Evolutionary conservation across 1,284 basidiomycete genomes (phyloP).

Genomic region (Schizopora paradoxa): DNA sequence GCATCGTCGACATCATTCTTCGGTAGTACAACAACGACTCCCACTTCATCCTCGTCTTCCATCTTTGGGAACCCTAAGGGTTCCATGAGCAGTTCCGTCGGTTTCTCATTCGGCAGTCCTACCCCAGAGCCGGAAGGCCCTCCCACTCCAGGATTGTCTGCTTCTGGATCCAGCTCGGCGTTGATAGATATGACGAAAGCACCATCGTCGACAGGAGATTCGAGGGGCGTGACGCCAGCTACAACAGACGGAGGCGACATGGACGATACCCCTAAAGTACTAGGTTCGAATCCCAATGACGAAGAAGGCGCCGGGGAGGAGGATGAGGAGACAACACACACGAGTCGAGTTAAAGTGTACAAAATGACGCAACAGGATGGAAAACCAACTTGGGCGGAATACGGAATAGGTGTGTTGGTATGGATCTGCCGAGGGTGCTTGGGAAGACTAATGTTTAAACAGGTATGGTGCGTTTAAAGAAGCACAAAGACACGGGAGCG

Average conservation of each 20-base stretch:
- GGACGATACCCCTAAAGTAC: constrained; percentile 23
- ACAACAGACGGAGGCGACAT: constrained; percentile 23
- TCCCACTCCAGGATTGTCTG: too few species aligned
- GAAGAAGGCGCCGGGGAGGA: constrained; percentile 79
- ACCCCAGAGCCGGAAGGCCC: constrained; percentile 29
- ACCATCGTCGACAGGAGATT: not conserved
- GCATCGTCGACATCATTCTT: constrained; percentile 6
- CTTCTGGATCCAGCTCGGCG: not conserved
- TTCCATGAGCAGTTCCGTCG: constrained; percentile 45
- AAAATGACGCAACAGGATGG: constrained; percentile 48
- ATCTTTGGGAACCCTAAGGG: constrained; percentile 31
- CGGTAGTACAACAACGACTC: not conserved
- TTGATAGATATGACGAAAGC: not conserved
- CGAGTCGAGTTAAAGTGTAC: constrained; percentile 59
- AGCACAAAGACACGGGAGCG: constrained; percentile 51
- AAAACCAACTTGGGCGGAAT: constrained; percentile 49
- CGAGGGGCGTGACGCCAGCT: constrained; percentile 18
- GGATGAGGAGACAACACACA: constrained; percentile 66
- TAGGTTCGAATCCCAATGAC: constrained; percentile 44
- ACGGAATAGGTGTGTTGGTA: constrained; percentile 49
- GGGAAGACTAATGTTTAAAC: not conserved
- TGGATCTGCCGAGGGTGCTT: not conserved
- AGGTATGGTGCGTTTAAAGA: constrained; percentile 69
- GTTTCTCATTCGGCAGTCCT: constrained; percentile 48
- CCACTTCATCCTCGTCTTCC: constrained; percentile 24